Evolutionary conservation across 2,329 filamentous ascomycete genomes (phyloP).

Genomic region (Fusarium ramigenum): DNA sequence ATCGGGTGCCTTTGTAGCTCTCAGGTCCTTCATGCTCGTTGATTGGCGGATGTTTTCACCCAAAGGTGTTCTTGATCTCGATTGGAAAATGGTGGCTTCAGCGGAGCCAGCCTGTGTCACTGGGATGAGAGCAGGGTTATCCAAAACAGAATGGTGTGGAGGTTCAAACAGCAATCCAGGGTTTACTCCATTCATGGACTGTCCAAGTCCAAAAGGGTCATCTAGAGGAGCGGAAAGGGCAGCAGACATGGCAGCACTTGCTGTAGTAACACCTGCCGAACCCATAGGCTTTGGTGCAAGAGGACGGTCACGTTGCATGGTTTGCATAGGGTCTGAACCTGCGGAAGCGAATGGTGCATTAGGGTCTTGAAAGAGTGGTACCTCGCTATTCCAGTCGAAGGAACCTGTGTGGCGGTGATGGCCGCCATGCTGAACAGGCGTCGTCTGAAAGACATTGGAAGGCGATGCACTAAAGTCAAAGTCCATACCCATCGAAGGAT

Average conservation of each 20-base stretch:
- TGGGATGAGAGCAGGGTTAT: constrained; percentile 47
- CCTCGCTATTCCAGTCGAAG: constrained; percentile 66
- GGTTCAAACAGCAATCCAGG: constrained; percentile 67
- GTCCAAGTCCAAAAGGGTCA: constrained; percentile 61
- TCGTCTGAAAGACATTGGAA: constrained; percentile 54
- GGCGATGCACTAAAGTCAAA: constrained; percentile 63
- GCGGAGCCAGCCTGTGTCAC: constrained; percentile 44
- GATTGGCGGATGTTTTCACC: constrained; percentile 56
- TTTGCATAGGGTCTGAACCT: constrained; percentile 50
- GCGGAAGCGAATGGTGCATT: constrained; percentile 45
- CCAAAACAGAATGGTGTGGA: constrained; percentile 59
- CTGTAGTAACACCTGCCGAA: constrained; percentile 38
- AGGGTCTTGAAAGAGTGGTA: constrained; percentile 64
- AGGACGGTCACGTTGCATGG: constrained; percentile 54
- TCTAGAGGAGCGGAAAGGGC: constrained; percentile 57
- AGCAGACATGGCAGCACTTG: constrained; percentile 48
- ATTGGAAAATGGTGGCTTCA: constrained; percentile 41
- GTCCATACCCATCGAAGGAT: constrained; percentile 68
- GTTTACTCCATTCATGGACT: constrained; percentile 61
- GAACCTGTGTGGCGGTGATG: constrained; percentile 62
- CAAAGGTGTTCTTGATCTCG: constrained; percentile 39
- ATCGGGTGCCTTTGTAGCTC: constrained; percentile 54
- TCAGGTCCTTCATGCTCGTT: constrained; percentile 55
- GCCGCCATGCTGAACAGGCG: constrained; percentile 42
- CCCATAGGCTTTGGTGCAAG: constrained; percentile 62